phyloP scores from a whole-genome alignment of 176 grass and related monocot genomes.

The Paspalum vaginatum region DNA sequence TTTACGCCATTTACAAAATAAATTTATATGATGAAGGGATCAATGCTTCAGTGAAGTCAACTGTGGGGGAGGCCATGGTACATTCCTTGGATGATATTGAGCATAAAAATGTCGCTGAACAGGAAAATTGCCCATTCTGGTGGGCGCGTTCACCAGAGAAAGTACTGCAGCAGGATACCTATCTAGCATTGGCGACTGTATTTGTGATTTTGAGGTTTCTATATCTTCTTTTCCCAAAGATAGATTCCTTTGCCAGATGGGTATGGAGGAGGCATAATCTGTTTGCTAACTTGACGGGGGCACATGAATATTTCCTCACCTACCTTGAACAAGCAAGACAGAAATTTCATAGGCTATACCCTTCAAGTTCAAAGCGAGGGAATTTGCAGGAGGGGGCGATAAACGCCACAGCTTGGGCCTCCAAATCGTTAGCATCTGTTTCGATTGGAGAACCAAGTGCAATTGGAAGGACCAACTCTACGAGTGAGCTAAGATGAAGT shows the following conservation, averaged over 20 bases:
- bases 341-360: slow-evolving; percentile 57
- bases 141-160: slow-evolving; percentile 97
- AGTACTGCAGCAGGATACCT: slow-evolving; percentile 90
- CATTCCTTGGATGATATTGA: slow-evolving; percentile 55
- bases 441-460: slow-evolving; percentile 77
- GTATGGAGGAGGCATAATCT: slow-evolving; percentile 70
- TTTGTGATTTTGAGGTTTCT: slow-evolving; percentile 76
- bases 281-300: slow-evolving; percentile 58
- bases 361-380: slow-evolving; percentile 77
- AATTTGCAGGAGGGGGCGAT: slow-evolving; percentile 86
- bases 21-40: slow-evolving; percentile 67
- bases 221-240: slow-evolving; percentile 69
- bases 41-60: slow-evolving; percentile 53
- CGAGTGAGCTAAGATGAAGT: slow-evolving; percentile 68
- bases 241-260: slow-evolving; percentile 56
- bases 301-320: slow-evolving; percentile 62
- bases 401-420: slow-evolving; percentile 76
- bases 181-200: slow-evolving; percentile 71
- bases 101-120: slow-evolving; percentile 54
- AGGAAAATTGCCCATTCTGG: slow-evolving; percentile 88
- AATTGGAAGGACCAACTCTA: slow-evolving; percentile 61
- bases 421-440: slow-evolving; percentile 90
- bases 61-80: slow-evolving; percentile 43
- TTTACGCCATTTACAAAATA: slow-evolving; percentile 22
- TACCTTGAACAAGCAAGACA: slow-evolving; percentile 75